Conservation (phyloP, 2,329 filamentous ascomycete species). For the Pestalotiopsis sp. region DNA sequence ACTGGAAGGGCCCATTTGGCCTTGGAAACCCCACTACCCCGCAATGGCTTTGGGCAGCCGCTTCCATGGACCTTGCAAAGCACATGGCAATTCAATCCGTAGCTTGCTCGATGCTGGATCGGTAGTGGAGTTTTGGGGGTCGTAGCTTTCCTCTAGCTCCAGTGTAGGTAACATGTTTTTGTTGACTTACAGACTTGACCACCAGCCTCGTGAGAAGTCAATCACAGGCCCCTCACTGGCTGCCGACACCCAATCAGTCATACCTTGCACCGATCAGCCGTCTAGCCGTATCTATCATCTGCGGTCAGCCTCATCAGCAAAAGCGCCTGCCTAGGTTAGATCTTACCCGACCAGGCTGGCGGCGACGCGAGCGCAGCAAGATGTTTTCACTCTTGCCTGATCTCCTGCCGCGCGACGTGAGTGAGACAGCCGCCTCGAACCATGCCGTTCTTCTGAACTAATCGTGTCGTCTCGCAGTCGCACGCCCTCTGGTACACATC, state of each 20-base stretch:
- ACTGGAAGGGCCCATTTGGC: too few relatives aligned
- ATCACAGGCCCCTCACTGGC: neutral
- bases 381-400: constrained; percentile 69
- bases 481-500: constrained; percentile 76
- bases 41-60: neutral
- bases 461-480: constrained; percentile 49
- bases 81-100: neutral
- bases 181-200: neutral
- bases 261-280: too few relatives aligned
- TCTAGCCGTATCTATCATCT: too few relatives aligned
- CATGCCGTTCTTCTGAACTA: neutral
- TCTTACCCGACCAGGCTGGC: neutral
- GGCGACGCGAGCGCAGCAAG: constrained; percentile 15
- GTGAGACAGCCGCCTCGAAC: constrained; percentile 24
- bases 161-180: neutral
- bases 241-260: neutral
- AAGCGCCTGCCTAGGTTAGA: neutral
- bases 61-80: neutral
- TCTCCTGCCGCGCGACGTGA: constrained; percentile 71
- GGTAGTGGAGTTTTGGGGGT: neutral
- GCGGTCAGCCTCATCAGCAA: too few relatives aligned
- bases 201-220: neutral
- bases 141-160: neutral
- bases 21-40: constrained; percentile 1
- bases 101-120: neutral